These are phyloP conservation scores for Rhododendron kiyosumense DNA, from an alignment of 148 eudicot genomes.

Conservation along the genomic window DNA sequence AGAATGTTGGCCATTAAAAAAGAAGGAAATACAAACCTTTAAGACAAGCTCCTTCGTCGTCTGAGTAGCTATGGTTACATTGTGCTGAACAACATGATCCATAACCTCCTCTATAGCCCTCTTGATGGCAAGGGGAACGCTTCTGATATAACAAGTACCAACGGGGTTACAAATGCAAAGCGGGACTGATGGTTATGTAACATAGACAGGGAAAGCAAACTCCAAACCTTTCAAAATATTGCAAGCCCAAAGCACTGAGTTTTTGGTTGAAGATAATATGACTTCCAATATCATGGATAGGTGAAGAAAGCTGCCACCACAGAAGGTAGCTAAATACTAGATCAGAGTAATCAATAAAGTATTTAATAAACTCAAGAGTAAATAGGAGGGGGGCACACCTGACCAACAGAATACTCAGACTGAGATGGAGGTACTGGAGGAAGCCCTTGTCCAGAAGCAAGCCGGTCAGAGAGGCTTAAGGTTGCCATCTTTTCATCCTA, in stretches of 20 bases:
- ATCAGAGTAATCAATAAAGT: background rate
- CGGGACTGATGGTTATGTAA: background rate
- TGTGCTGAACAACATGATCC: conserved; percentile 2
- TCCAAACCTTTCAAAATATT: conserved; percentile 10
- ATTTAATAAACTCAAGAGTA: background rate
- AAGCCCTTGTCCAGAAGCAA: conserved; percentile 11
- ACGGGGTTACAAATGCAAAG: background rate
- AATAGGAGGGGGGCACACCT: background rate
- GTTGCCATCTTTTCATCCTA: conserved; percentile 7
- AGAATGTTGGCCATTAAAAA: background rate
- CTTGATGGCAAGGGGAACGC: background rate
- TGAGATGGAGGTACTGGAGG: background rate
- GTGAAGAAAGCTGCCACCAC: conserved; percentile 6
- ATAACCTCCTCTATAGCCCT: too few relatives aligned
- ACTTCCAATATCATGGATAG: background rate
- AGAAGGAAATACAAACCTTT: background rate
- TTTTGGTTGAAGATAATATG: conserved; percentile 8
- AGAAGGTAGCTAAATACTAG: background rate
- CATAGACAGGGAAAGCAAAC: background rate
- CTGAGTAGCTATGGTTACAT: conserved; percentile 10
- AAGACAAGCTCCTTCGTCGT: conserved; percentile 13
- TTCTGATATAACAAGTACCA: background rate
- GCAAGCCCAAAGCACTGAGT: background rate
- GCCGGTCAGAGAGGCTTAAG: conserved; percentile 2
- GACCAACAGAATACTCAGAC: conserved; percentile 9